Evolutionary conservation across 768 basidiomycete species (phyloP).

Genomic region (Boletellus ananas): DNA sequence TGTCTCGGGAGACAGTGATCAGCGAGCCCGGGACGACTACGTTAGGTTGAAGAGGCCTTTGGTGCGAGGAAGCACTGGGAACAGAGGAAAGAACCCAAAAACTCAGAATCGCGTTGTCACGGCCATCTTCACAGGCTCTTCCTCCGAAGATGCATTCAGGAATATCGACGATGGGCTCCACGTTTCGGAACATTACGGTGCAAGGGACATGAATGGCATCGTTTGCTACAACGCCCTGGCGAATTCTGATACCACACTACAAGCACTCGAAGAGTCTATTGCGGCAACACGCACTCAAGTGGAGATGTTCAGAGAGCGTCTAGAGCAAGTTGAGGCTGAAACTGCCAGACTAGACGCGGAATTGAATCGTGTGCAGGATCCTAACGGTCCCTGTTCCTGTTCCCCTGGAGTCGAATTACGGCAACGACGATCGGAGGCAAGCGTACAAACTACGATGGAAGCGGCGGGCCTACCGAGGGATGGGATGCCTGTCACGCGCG

Average conservation of each 20-base stretch:
- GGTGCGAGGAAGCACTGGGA: slow-evolving; percentile 5
- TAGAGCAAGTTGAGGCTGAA: slow-evolving; percentile 27
- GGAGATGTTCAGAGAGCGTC: slow-evolving; percentile 23
- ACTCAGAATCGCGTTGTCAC: slow-evolving; percentile 24
- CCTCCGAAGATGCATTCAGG: neutral
- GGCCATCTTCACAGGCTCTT: slow-evolving; percentile 27
- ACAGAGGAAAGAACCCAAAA: slow-evolving; percentile 5
- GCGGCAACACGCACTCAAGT: slow-evolving; percentile 21
- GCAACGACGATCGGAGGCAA: slow-evolving; percentile 1
- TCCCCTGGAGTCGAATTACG: neutral
- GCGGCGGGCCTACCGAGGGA: neutral
- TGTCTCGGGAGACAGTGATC: neutral
- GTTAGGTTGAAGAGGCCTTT: slow-evolving; percentile 1
- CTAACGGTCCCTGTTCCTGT: neutral
- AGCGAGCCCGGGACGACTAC: neutral
- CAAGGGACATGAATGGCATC: neutral
- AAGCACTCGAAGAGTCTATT: slow-evolving; percentile 24
- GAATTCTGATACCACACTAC: slow-evolving; percentile 2
- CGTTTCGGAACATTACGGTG: neutral
- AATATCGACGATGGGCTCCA: neutral
- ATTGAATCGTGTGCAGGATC: neutral
- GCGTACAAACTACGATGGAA: neutral
- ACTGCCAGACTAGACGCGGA: slow-evolving; percentile 13
- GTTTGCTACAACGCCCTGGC: neutral
- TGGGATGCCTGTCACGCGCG: neutral